Percentiles rank a stretch among this genome's conserved stretches.
Evolutionary conservation across 78 protist species (phyloP).

Genomic region (Dictyostelium intermedium): DNA sequence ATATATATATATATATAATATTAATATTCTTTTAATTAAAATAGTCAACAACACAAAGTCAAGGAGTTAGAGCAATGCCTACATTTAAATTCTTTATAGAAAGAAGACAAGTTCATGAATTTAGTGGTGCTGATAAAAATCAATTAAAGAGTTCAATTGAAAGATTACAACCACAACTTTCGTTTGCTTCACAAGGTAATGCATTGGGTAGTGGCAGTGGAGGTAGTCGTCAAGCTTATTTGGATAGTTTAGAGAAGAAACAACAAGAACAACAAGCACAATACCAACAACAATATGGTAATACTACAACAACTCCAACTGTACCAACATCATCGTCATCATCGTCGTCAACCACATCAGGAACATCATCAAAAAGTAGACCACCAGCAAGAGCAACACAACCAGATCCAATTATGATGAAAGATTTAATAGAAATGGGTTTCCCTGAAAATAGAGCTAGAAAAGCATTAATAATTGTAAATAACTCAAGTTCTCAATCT

Average conservation of each 20-base stretch:
- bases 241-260: conserved; percentile 18
- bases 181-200: conserved; percentile 22
- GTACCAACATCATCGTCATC: background rate
- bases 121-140: conserved; percentile 74
- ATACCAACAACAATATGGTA: background rate
- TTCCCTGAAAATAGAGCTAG: conserved; percentile 72
- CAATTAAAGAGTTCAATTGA: conserved; percentile 28
- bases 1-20: background rate
- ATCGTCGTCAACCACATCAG: too few relatives aligned
- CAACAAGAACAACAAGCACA: conserved; percentile 6
- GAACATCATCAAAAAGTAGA: background rate
- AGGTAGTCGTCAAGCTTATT: background rate
- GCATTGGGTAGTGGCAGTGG: conserved; percentile 52
- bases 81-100: conserved; percentile 80
- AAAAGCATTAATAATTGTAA: conserved; percentile 41
- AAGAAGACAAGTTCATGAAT: conserved; percentile 36
- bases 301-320: background rate
- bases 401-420: conserved; percentile 54
- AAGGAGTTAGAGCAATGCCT: conserved; percentile 82
- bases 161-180: background rate
- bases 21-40: background rate
- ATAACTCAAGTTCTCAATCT: conserved; percentile 16
- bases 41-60: conserved; percentile 59
- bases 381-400: background rate
- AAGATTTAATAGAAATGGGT: conserved; percentile 70